These are phyloP conservation scores for Serendipita indica DNA, from an alignment of 768 basidiomycete genomes.

Conservation along the genomic window DNA sequence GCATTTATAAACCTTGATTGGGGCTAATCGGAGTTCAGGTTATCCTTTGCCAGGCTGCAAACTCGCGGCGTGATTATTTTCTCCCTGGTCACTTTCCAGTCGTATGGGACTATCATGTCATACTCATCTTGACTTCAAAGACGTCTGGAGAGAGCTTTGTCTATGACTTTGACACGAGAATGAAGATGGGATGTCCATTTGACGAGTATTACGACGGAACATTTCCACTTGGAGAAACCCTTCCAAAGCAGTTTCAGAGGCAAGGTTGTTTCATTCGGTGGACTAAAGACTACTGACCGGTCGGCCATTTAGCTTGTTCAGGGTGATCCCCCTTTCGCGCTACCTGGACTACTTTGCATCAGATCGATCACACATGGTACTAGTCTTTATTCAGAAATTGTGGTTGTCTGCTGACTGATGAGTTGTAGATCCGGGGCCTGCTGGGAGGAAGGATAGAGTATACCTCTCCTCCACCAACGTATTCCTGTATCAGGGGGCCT, in stretches of 20 bases:
- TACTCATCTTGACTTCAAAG: conserved; percentile 36
- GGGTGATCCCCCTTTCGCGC: conserved; percentile 37
- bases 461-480: conserved; percentile 38
- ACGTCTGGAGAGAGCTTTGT: conserved; percentile 31
- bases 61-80: conserved; percentile 21
- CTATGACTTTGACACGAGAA: conserved; percentile 51
- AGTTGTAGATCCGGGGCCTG: too few species aligned
- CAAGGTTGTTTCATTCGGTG: conserved; percentile 1
- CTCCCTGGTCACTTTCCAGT: conserved; percentile 23
- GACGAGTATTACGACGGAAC: conserved; percentile 33
- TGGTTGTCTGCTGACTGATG: too few species aligned
- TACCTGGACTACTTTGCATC: conserved; percentile 53
- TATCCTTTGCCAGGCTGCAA: conserved; percentile 48
- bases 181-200: conserved; percentile 33
- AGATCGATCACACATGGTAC: conserved; percentile 64
- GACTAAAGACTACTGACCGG: neutral
- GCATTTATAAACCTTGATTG: neutral
- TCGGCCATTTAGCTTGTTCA: conserved; percentile 39
- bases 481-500: conserved; percentile 34
- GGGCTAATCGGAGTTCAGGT: conserved; percentile 29
- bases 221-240: conserved; percentile 24
- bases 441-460: too few species aligned
- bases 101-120: conserved; percentile 65
- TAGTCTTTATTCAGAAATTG: neutral
- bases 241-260: conserved; percentile 14